Conservation (phyloP, 495 filamentous ascomycete genomes). For the Talaromyces nanjingensis region DNA sequence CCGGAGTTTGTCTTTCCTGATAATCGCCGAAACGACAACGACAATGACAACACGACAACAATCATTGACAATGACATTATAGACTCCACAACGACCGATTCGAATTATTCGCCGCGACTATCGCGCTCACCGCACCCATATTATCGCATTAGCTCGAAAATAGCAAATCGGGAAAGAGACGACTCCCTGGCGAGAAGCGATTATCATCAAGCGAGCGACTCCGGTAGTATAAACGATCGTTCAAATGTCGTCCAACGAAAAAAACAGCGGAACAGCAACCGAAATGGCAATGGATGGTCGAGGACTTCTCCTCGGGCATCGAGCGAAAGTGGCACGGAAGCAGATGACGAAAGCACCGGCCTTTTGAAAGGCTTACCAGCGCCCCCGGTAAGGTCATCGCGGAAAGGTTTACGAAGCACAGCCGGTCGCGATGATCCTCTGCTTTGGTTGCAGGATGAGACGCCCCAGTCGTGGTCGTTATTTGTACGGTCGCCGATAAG, state of each 20-base stretch:
- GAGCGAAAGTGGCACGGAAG: conserved; percentile 87
- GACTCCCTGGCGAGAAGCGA: conserved; percentile 17
- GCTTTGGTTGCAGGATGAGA: conserved; percentile 25
- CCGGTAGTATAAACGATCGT: conserved; percentile 11
- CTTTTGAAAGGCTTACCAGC: conserved; percentile 77
- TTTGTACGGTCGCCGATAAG: conserved; percentile 26
- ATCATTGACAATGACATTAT: background rate
- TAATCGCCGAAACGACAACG: background rate
- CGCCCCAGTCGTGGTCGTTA: conserved; percentile 30
- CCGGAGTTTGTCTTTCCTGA: conserved; percentile 12
- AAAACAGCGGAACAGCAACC: background rate
- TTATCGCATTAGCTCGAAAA: conserved; percentile 39
- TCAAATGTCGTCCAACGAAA: conserved; percentile 6
- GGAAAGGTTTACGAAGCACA: conserved; percentile 63
- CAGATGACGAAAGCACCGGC: conserved; percentile 70
- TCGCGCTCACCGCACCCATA: conserved; percentile 78
- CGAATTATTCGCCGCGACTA: conserved; percentile 21
- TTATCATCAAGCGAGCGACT: conserved; percentile 15
- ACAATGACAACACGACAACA: background rate
- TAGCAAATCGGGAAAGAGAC: conserved; percentile 13
- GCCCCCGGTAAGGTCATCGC: conserved; percentile 51
- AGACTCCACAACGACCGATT: background rate
- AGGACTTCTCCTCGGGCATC: conserved; percentile 42
- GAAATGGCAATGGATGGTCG: conserved; percentile 11
- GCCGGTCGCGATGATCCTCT: conserved; percentile 33